Base-by-base conservation (phyloP, 73 alveolate genomes). In the Paraurostyla sp. region DNA sequence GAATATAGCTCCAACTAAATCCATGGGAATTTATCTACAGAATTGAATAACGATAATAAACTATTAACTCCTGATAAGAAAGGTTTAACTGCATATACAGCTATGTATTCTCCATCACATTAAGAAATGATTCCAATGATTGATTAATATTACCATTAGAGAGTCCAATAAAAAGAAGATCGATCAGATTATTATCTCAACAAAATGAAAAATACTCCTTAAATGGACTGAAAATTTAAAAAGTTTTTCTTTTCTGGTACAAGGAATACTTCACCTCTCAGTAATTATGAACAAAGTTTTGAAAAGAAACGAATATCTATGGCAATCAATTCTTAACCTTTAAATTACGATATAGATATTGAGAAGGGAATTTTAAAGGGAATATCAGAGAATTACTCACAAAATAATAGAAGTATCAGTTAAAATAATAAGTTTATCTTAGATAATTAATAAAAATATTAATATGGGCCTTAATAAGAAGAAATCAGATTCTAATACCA, bases 391-490 rank as follows among this genome's bases (percentile, higher is more conserved):
- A n/a, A n/a, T n/a, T n/a, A n/a, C n/a, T n/a, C n/a, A n/a, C n/a
- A n/a, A n/a, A n/a, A n/a, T n/a, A n/a, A n/a, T n/a, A n/a, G n/a
- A n/a, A n/a, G n/a, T n/a, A n/a, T n/a, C n/a, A n/a, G n/a, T n/a
- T n/a, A n/a, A n/a, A n/a, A n/a, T n/a, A n/a, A n/a, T n/a, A n/a
- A n/a, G n/a, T n/a, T n/a, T n/a, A n/a, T n/a, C n/a, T n/a, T n/a
- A n/a, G n/a, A n/a, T n/a, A n/a, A n/a, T n/a, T n/a, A n/a, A n/a
- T n/a, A 46, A 46, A 46, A 46, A 4, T 69, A 69, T 25, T 27
- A 41, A 42, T 69, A 69, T 69, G 84, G 84, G n/a, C 84, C 84
- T 18, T 9, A 33, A 69, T 40, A 38, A 16, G 59, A 33, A n/a
- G 27, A 33, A 25, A 6, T 35, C 36, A 30, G 65, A 69, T 41